Evolutionary conservation across 2,329 filamentous ascomycete species (phyloP), one percentile per base, ranked within the genome.

Genomic region (Cordyceps militaris): DNA sequence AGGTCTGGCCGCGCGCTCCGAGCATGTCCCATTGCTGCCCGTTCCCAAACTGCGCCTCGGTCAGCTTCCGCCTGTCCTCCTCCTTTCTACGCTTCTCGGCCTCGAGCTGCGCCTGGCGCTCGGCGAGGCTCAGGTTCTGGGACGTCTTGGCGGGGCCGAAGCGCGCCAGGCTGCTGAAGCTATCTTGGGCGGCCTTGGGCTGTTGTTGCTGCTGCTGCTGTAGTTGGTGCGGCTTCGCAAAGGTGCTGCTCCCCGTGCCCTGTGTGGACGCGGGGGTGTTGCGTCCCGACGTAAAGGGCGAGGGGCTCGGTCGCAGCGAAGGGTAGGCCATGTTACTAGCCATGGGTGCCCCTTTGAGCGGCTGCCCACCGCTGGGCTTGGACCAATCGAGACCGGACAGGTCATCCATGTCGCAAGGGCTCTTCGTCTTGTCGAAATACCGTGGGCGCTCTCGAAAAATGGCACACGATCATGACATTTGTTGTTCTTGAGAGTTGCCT

Each of bases 41-140:
- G 65, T 86, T 84, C 2, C 89, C 91, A 71, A 91, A 97, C 60
- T 93, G 85, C 30, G 83, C 80, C 63, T 94, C 89, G 65, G 86
- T 82, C 68, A 86, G 83, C 65, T 80, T 86, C 65, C 80, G 82
- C 67, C 83, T 82, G 68, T 92, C 87, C 59, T 86, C 87, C 60
- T 91, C 88, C 69, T 93, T 89, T 69, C 77, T 83, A 34, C 80
- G 77, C 72, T 84, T 89, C 71, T 87, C 83, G 4, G 78, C 80
- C 62, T 84, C 80, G 38, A 87, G 71, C 60, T 82, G 83, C 61
- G 84, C 81, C 71, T 90, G 89, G 66, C 91, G 86, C 71, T 96
- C 89, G 63, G 88, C 83, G 63, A 96, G 73, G 61, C 84, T 87
- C 16, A 97, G 76, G 62, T 88, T 94, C 70, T 85, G 87, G 30